These are phyloP conservation scores for Calonectria pseudoturangicola DNA, from an alignment of 2,329 filamentous ascomycete genomes.

Conservation along the genomic window DNA sequence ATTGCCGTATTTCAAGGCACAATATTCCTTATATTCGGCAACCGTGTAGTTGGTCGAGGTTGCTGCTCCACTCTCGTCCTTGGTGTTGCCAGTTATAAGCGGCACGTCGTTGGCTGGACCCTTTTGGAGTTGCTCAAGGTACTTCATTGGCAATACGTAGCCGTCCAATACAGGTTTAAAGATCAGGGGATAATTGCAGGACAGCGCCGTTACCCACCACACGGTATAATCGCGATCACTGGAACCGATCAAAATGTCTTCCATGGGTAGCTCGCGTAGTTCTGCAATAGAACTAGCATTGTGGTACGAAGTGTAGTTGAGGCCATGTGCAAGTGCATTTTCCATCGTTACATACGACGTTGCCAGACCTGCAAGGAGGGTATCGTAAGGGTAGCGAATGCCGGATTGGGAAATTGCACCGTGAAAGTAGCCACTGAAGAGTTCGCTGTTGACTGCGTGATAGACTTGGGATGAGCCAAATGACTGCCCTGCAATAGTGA, in stretches of 20 bases:
- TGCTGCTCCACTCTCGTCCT: constrained; percentile 34
- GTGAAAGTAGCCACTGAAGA: constrained; percentile 31
- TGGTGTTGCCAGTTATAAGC: constrained; percentile 40
- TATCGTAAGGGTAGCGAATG: constrained; percentile 37
- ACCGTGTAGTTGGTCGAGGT: constrained; percentile 21
- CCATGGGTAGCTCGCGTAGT: constrained; percentile 30
- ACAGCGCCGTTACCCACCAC: constrained; percentile 20
- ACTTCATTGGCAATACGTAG: constrained; percentile 35
- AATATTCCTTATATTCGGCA: constrained; percentile 31
- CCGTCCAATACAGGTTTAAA: constrained; percentile 35
- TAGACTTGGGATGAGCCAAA: constrained; percentile 31
- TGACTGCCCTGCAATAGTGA: constrained; percentile 31
- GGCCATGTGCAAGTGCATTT: constrained; percentile 3
- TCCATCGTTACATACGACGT: constrained; percentile 33
- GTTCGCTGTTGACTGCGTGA: constrained; percentile 37
- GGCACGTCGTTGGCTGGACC: constrained; percentile 40
- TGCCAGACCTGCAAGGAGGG: constrained; percentile 27
- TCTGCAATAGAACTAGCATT: constrained; percentile 23
- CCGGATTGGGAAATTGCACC: constrained; percentile 39
- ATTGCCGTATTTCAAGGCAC: constrained; percentile 23
- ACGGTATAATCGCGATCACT: constrained; percentile 22
- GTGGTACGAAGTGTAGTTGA: constrained; percentile 5
- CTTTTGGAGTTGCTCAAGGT: constrained; percentile 31
- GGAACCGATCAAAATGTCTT: constrained; percentile 21
- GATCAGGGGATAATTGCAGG: constrained; percentile 21